Percentiles rank a stretch among this genome's conserved stretches.
Conservation (phyloP, 371 early-diverging fungal genomes). For the Rhizopus delemar region DNA sequence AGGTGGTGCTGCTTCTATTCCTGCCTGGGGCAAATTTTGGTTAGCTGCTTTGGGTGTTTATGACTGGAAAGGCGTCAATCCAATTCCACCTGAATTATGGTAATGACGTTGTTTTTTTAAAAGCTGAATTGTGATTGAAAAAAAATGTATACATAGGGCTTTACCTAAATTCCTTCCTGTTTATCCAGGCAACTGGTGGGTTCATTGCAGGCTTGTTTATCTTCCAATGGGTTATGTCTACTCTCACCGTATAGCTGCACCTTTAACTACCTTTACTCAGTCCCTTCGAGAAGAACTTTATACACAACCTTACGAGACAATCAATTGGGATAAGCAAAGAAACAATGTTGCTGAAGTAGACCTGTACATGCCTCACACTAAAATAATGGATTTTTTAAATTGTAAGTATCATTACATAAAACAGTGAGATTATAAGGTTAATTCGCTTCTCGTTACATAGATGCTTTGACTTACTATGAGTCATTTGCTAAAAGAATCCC, state of each 20-base stretch:
- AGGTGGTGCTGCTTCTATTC: conserved; percentile 82
- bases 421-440: conserved; percentile 1
- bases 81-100: conserved; percentile 95
- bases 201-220: conserved; percentile 87
- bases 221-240: conserved; percentile 95
- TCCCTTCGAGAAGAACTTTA: conserved; percentile 88
- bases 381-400: conserved; percentile 76
- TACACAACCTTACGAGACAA: conserved; percentile 75
- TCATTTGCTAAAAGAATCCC: conserved; percentile 45
- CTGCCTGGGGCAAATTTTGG: conserved; percentile 99
- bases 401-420: conserved; percentile 32
- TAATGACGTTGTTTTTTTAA: conserved; percentile 21
- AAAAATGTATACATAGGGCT: conserved; percentile 49
- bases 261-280: conserved; percentile 66
- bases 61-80: conserved; percentile 95
- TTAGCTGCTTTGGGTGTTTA: conserved; percentile 87
- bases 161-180: conserved; percentile 82
- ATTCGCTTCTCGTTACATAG: conserved; percentile 20
- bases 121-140: neutral
- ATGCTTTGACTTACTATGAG: conserved; percentile 68
- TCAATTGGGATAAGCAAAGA: conserved; percentile 81
- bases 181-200: conserved; percentile 93
- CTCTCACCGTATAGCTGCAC: conserved; percentile 65
- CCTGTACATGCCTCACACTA: conserved; percentile 83
- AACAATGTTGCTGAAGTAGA: conserved; percentile 85